These are phyloP conservation scores for Gracilaria gracilis DNA, from an alignment of 23 red algal species.

Conservation along the genomic window DNA sequence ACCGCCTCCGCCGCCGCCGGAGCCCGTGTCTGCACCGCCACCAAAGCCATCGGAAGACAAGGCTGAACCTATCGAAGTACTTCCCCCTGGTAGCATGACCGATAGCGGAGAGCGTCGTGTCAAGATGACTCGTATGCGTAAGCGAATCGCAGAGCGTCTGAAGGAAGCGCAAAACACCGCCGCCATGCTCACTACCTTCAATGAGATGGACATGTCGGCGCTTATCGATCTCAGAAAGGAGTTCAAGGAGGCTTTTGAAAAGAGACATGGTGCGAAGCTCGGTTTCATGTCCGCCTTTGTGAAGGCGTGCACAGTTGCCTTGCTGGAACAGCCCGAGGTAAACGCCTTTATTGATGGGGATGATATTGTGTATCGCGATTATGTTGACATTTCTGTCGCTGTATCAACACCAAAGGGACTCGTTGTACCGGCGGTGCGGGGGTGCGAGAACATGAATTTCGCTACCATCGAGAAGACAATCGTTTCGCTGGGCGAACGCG, in stretches of 20 bases:
- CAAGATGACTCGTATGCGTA: slow-evolving; percentile 96
- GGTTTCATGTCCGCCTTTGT: slow-evolving; percentile 99
- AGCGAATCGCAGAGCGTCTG: slow-evolving; percentile 95
- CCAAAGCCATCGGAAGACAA: background rate
- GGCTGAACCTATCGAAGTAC: slow-evolving; percentile 43
- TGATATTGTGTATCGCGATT: slow-evolving; percentile 99
- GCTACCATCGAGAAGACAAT: slow-evolving; percentile 94
- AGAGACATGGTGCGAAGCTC: slow-evolving; percentile 90
- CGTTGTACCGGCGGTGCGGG: slow-evolving; percentile 89
- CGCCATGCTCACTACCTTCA: slow-evolving; percentile 99
- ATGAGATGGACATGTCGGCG: slow-evolving; percentile 98
- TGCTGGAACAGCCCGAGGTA: slow-evolving; percentile 97
- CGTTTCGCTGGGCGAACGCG: slow-evolving; percentile 80
- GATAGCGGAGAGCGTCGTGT: slow-evolving; percentile 91
- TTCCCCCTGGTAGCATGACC: slow-evolving; percentile 50
- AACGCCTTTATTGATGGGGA: slow-evolving; percentile 98
- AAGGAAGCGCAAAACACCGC: slow-evolving; percentile 99
- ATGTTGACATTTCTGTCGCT: slow-evolving; percentile 99
- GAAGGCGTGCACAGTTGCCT: slow-evolving; percentile 91
- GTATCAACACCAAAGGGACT: slow-evolving; percentile 97
- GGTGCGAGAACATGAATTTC: slow-evolving; percentile 98
- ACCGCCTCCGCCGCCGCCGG: background rate
- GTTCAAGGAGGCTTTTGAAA: slow-evolving; percentile 96
- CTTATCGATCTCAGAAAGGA: slow-evolving; percentile 89
- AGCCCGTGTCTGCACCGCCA: background rate